Evolutionary conservation across 345 rosid species (phyloP).

Genomic region (Salix udensis): DNA sequence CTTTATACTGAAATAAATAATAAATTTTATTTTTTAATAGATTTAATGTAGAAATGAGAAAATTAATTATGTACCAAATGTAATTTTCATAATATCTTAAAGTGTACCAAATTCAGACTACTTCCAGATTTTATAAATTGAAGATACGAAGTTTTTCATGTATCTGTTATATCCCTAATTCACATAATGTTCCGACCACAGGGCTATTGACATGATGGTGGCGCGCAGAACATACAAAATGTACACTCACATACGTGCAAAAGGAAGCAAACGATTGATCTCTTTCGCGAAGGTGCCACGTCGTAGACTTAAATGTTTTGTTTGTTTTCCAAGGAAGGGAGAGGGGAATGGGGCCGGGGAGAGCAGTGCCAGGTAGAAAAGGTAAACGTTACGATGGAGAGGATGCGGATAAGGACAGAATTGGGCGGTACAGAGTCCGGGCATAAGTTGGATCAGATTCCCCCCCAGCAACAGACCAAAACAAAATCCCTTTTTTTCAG

Average conservation of each 20-base stretch:
- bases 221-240: background rate
- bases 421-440: background rate
- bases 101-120: no score
- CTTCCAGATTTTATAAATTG: background rate
- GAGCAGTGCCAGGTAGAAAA: background rate
- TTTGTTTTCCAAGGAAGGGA: background rate
- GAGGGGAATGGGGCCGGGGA: background rate
- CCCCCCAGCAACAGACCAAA: slow-evolving; percentile 5
- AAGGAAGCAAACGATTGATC: background rate
- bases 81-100: no score
- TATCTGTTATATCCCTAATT: no score
- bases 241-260: background rate
- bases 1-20: no score
- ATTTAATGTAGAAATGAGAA: no score
- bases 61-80: no score
- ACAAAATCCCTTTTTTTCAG: slow-evolving; percentile 17
- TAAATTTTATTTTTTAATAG: no score
- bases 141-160: background rate
- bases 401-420: background rate
- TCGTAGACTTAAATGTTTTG: background rate
- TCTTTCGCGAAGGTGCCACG: background rate
- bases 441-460: slow-evolving; percentile 7
- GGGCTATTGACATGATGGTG: background rate
- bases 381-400: slow-evolving; percentile 10
- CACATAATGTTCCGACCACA: background rate